These are phyloP conservation scores for Kernera saxatilis DNA, from an alignment of 345 rosid species.

Conservation along the genomic window DNA sequence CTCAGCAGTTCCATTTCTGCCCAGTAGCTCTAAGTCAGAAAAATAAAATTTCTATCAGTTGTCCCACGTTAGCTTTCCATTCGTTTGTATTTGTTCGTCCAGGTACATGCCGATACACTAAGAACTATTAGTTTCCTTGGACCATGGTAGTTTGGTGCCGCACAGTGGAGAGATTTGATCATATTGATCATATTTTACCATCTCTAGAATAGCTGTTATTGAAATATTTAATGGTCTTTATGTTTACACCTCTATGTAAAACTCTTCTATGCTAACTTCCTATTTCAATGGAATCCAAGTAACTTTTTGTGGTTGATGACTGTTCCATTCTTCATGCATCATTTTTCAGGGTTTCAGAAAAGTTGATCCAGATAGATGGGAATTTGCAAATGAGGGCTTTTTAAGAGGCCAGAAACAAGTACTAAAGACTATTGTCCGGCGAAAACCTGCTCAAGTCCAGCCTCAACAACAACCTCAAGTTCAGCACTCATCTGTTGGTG, in stretches of 20 bases:
- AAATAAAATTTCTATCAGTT: conserved; percentile 19
- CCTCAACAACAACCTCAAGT: conserved; percentile 48
- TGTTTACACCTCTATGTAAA: not conserved
- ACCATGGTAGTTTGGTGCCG: conserved; percentile 18
- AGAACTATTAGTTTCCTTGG: conserved; percentile 19
- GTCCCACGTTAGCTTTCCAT: conserved; percentile 26
- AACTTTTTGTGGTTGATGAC: conserved; percentile 8
- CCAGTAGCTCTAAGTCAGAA: conserved; percentile 26
- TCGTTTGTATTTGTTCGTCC: conserved; percentile 17
- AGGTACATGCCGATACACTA: conserved; percentile 26
- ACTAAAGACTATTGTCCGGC: conserved; percentile 57
- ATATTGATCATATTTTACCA: not conserved
- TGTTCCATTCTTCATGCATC: not conserved
- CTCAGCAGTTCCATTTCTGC: conserved; percentile 29
- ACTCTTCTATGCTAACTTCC: conserved; percentile 4
- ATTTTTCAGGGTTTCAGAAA: conserved; percentile 71
- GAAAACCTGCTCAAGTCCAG: conserved; percentile 67
- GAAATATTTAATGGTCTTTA: not conserved
- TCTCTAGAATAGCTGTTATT: not conserved
- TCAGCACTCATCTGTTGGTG: conserved; percentile 64
- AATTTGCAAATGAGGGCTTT: conserved; percentile 87
- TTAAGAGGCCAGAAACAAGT: conserved; percentile 77
- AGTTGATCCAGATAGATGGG: conserved; percentile 88
- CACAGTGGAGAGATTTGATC: conserved; percentile 8
- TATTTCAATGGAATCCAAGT: not conserved